Conservation (phyloP, 768 basidiomycete genomes). For the Strobilomyces dryophilus region DNA sequence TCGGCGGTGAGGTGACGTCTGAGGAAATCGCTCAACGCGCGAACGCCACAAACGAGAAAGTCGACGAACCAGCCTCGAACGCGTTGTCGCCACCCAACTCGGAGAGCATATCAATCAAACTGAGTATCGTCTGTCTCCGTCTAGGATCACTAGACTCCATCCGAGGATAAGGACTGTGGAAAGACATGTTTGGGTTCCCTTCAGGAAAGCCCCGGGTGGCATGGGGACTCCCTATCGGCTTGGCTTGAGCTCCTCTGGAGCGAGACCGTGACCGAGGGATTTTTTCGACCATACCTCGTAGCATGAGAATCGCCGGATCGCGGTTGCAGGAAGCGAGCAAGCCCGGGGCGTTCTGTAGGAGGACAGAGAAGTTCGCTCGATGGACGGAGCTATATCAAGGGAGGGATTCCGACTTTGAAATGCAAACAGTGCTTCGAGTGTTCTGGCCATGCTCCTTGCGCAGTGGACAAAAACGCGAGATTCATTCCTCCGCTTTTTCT, state of each 20-base stretch:
- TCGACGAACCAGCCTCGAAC: conserved; percentile 31
- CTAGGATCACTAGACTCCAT: conserved; percentile 27
- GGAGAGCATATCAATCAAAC: conserved; percentile 42
- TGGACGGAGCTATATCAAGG: conserved; percentile 27
- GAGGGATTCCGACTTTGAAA: conserved; percentile 33
- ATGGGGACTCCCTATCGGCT: conserved; percentile 20
- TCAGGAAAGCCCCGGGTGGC: conserved; percentile 27
- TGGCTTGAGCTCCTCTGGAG: conserved; percentile 25
- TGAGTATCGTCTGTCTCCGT: conserved; percentile 46
- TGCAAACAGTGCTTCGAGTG: conserved; percentile 31
- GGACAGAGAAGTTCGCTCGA: conserved; percentile 13
- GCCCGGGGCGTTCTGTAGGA: conserved; percentile 22
- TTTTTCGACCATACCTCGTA: conserved; percentile 30
- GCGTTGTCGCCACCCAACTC: conserved; percentile 41
- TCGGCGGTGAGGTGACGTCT: conserved; percentile 32
- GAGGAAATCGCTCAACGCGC: not conserved
- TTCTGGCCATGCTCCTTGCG: conserved; percentile 34
- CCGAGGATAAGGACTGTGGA: conserved; percentile 28
- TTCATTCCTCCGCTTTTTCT: conserved; percentile 33
- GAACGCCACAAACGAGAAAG: not conserved
- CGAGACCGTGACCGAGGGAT: conserved; percentile 25
- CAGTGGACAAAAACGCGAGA: conserved; percentile 32
- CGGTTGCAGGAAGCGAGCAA: conserved; percentile 15
- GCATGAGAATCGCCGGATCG: conserved; percentile 27
- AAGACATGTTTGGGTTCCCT: conserved; percentile 20